Percentiles rank a stretch among this genome's conserved stretches.
phyloP scores from a whole-genome alignment of 768 basidiomycete species.

The Rhodotorula kratochvilovae region DNA sequence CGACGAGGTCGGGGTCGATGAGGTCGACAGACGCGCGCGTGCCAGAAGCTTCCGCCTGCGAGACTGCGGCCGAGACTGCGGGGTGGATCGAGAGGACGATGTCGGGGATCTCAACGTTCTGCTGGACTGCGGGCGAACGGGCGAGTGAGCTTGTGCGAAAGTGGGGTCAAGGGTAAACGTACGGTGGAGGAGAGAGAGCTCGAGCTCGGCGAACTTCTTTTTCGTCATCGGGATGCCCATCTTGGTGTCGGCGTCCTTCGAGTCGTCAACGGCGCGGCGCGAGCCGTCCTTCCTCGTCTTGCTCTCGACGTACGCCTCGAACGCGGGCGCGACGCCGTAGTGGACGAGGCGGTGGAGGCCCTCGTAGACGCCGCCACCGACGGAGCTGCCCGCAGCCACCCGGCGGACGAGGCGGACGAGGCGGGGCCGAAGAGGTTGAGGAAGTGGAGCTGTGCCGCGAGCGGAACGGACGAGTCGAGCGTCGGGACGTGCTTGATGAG shows the following conservation, averaged over 20 bases:
- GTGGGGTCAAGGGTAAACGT: not conserved
- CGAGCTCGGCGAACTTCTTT: constrained; percentile 98
- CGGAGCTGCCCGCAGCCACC: constrained; percentile 48
- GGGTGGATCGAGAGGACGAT: constrained; percentile 90
- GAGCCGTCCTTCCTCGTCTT: constrained; percentile 55
- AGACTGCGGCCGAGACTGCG: constrained; percentile 77
- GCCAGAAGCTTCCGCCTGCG: constrained; percentile 53
- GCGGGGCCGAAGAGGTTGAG: constrained; percentile 66
- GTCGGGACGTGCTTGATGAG: constrained; percentile 82
- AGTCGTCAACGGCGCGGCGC: constrained; percentile 15
- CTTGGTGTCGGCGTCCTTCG: constrained; percentile 50
- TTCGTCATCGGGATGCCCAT: constrained; percentile 92
- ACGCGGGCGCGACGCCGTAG: constrained; percentile 93
- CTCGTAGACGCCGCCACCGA: constrained; percentile 65
- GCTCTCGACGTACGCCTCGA: constrained; percentile 91
- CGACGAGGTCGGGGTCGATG: constrained; percentile 71
- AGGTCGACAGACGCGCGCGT: constrained; percentile 62
- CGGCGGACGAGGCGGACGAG: constrained; percentile 57
- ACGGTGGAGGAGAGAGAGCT: constrained; percentile 79
- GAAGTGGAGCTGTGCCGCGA: constrained; percentile 82
- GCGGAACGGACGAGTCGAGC: constrained; percentile 71
- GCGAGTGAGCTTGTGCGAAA: not conserved
- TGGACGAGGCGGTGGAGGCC: constrained; percentile 92
- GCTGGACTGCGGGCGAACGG: constrained; percentile 58
- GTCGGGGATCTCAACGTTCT: constrained; percentile 98